Evolutionary conservation across 75 land plant genomes (phyloP), one percentile per base, ranked within the genome.

Genomic region (Azolla pinnata): DNA sequence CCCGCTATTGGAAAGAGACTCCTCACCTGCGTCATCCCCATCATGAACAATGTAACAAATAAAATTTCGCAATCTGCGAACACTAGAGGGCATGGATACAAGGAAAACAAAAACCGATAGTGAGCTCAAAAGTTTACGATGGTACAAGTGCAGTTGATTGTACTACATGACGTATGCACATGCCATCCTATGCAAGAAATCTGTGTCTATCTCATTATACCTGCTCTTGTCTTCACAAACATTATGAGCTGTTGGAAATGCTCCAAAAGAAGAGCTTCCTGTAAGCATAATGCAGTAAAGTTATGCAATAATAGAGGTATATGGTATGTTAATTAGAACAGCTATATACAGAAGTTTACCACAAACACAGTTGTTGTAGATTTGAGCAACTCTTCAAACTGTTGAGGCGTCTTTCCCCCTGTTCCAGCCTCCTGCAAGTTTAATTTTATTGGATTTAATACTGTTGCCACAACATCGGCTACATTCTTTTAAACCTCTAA

Each of bases 381-480:
- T 77, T 89, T 95, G 50, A 95, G 74, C 47, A 95, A 59, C 32
- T 95, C 99, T 61, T 95, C 99, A 73, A 86, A 95, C 62, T 90
- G 97, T 72, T 83, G 35, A 54, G 79, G 90, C 24, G 79, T 81
- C 59, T 81, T 95, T 23, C 90, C 99, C 53, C 84, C 99, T 10
- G 77, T 71, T 53, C 91, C 83, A 62, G 96, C 87, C 90, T 95
- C 99, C 99, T 95, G 73, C 9, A 4, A 46, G 20, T 45, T n/a
- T n/a, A n/a, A n/a, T n/a, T n/a, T n/a, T n/a, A n/a, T n/a, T n/a
- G n/a, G n/a, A n/a, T n/a, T n/a, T n/a, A n/a, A n/a, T n/a, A n/a
- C n/a, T n/a, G n/a, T n/a, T n/a, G n/a, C n/a, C n/a, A n/a, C n/a
- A n/a, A 42, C 48, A 19, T 26, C 12, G 25, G 3, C 27, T 12